Percentiles rank a stretch among this genome's conserved stretches.
Conservation (phyloP, 1,139 yeast species). For the Candida sp. region DNA sequence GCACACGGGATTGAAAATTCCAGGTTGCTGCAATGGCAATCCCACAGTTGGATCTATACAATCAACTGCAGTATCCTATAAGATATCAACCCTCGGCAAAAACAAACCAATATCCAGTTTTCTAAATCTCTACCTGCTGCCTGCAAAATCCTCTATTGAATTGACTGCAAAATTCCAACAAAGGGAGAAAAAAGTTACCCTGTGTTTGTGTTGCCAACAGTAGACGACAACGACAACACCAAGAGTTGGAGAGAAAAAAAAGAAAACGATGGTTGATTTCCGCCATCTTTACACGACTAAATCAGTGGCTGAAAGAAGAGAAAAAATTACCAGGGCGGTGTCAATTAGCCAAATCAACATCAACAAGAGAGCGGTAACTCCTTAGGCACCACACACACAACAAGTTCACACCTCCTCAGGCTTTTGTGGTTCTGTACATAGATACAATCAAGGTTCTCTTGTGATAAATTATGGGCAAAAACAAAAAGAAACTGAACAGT, state of each 20-base stretch:
- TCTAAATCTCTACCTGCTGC: background rate
- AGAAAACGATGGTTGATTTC: background rate
- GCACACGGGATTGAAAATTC: background rate
- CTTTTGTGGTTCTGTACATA: background rate
- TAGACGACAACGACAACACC: too few species aligned
- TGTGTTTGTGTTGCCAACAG: background rate
- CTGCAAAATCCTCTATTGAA: background rate
- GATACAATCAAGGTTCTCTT: background rate
- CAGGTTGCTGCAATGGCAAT: background rate
- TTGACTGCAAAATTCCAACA: background rate
- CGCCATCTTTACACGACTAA: background rate
- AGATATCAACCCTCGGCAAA: background rate
- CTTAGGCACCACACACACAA: background rate
- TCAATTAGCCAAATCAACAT: background rate
- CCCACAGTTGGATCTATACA: background rate
- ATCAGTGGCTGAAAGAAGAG: background rate
- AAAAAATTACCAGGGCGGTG: background rate
- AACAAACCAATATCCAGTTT: background rate
- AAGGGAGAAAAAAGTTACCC: background rate
- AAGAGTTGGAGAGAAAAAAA: background rate
- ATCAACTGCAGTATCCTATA: too few species aligned
- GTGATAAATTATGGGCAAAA: conserved; percentile 5
- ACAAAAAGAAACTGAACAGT: conserved; percentile 7
- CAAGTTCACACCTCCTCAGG: background rate
- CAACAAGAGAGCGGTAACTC: background rate